phyloP scores from a whole-genome alignment of 192 early-diverging fungal genomes.

The Lobosporangium transversale region DNA sequence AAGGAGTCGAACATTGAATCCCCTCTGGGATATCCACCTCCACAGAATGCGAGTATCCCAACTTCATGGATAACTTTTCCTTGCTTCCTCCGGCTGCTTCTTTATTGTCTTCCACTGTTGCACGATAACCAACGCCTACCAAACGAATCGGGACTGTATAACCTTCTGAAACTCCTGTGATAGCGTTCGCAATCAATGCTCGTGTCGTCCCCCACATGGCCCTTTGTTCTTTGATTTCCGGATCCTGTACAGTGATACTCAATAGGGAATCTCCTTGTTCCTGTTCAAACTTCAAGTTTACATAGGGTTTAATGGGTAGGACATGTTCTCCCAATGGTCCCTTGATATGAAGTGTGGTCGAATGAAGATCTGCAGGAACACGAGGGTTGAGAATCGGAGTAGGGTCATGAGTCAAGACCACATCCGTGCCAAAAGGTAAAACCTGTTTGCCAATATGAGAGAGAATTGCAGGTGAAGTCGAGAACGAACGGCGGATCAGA shows the following conservation, averaged over 20 bases:
- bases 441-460: slow-evolving; percentile 88
- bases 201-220: slow-evolving; percentile 98
- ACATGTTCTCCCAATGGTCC: slow-evolving; percentile 85
- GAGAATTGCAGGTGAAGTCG: slow-evolving; percentile 49
- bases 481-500: slow-evolving; percentile 53
- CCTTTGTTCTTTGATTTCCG: slow-evolving; percentile 75
- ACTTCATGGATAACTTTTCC: slow-evolving; percentile 74
- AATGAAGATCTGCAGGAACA: slow-evolving; percentile 66
- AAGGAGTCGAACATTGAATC: slow-evolving; percentile 77
- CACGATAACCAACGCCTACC: slow-evolving; percentile 95
- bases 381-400: slow-evolving; percentile 74
- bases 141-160: slow-evolving; percentile 84
- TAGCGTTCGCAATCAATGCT: slow-evolving; percentile 85
- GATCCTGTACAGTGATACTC: slow-evolving; percentile 66
- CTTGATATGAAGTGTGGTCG: slow-evolving; percentile 74
- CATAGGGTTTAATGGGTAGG: slow-evolving; percentile 87
- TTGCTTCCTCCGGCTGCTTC: too few relatives aligned
- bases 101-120: slow-evolving; percentile 85
- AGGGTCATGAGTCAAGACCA: slow-evolving; percentile 73
- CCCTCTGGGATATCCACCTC: slow-evolving; percentile 82
- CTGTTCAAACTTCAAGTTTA: slow-evolving; percentile 58
- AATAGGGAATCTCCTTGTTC: slow-evolving; percentile 57
- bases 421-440: slow-evolving; percentile 79
- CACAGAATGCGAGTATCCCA: slow-evolving; percentile 91
- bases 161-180: slow-evolving; percentile 92